These are phyloP conservation scores for Hygrocybe punicea DNA, from an alignment of 768 basidiomycete species.

Conservation along the genomic window DNA sequence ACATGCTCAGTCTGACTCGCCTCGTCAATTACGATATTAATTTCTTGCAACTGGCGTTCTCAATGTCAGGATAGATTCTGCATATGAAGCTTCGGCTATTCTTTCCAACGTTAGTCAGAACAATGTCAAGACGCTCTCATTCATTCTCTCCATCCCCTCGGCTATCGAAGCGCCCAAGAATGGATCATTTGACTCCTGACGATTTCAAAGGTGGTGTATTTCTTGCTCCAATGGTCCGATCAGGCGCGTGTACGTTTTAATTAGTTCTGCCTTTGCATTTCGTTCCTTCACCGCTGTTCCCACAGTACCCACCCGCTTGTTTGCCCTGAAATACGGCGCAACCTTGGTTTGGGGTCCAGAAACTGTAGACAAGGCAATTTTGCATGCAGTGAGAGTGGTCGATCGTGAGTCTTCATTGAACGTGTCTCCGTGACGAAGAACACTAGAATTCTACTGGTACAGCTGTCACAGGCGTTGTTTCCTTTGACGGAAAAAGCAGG, in stretches of 20 bases:
- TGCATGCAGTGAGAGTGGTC: constrained; percentile 77
- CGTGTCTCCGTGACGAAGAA: not conserved
- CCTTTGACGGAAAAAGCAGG: constrained; percentile 78
- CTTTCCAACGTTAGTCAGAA: constrained; percentile 1
- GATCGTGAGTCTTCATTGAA: constrained; percentile 60
- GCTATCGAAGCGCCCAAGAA: constrained; percentile 51
- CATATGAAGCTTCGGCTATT: not conserved
- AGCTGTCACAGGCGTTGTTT: constrained; percentile 85
- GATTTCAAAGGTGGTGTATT: constrained; percentile 88
- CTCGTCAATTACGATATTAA: too few relatives aligned
- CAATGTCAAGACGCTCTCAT: constrained; percentile 53
- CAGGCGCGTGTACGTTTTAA: constrained; percentile 68
- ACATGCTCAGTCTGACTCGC: too few relatives aligned
- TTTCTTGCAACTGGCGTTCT: too few relatives aligned
- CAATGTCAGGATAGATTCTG: too few relatives aligned
- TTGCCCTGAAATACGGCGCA: constrained; percentile 89
- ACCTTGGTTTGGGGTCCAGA: constrained; percentile 96
- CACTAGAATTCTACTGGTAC: constrained; percentile 7
- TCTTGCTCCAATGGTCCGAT: constrained; percentile 98
- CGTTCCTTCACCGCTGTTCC: constrained; percentile 9
- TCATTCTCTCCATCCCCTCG: constrained; percentile 49
- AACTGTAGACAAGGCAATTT: constrained; percentile 92
- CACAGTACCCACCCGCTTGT: constrained; percentile 78
- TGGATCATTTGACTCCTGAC: constrained; percentile 59
- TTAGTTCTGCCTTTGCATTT: constrained; percentile 7